Evolutionary conservation across 2,329 filamentous ascomycete species (phyloP), one percentile per base, ranked within the genome.

Genomic region (Cladosporium velox): DNA sequence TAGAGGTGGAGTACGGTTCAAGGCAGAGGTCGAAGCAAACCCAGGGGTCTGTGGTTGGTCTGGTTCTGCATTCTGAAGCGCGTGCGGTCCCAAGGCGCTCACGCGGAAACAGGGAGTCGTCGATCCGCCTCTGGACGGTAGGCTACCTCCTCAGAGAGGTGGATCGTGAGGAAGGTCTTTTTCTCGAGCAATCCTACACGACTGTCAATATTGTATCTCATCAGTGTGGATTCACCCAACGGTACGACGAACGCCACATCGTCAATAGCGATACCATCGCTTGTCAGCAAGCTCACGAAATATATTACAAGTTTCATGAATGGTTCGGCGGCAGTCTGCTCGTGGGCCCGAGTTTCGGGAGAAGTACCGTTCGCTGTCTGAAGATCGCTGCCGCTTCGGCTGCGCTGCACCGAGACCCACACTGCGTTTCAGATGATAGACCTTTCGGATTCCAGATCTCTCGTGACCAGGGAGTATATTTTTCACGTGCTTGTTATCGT

Each of bases 21-120:
- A 63, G 34, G 21, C n/a, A 52, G 58, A 60, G 26, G 26, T 47
- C 21, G 59, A 35, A 54, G 24, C 49, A 18, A 32, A 14, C 15
- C 52, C 60, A 63, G 60, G 49, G 60, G 60, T 24, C 21, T 55
- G 21, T 59, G 49, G 44, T 63, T 63, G 60, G 60, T 54, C 60
- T 55, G 60, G 18, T 59, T 47, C 15, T 35, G 30, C 18, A 47
- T 7, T 26, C 24, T 47, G 15, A 47, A 26, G 57, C 57, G 57
- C 57, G 57, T 59, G 57, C 57, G 8, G 57, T 59, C 35, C 55
- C 38, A 59, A 21, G 38, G 35, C 38, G 57, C 57, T 59, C 38
- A 15, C 34, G 26, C 57, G 57, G n/a, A 24, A 47, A 15, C 57
- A 59, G 24, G 30, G 57, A 59, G 57, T 28, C 6, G 21, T 47